Evolutionary conservation across 2,329 filamentous ascomycete species (phyloP).

Genomic region (Apiospora arundinis): DNA sequence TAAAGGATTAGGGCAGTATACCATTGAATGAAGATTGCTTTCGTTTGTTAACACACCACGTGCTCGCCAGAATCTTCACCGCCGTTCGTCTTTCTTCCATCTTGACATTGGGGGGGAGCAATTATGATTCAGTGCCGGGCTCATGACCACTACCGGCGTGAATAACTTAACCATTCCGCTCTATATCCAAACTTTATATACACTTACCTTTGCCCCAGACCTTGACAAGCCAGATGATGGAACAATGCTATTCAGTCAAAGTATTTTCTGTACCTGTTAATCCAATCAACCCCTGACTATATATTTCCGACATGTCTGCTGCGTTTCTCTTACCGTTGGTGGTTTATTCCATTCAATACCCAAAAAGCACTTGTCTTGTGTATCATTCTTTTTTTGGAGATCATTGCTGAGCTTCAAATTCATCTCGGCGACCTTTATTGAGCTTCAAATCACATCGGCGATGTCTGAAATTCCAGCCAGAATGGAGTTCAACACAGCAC

Average conservation of each 20-base stretch:
- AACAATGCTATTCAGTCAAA: background rate
- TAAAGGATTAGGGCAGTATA: conserved; percentile 40
- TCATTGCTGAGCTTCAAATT: no score
- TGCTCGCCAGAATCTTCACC: background rate
- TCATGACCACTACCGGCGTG: background rate
- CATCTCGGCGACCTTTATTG: background rate
- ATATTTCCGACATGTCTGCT: no score
- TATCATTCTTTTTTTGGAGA: no score
- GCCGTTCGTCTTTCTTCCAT: background rate
- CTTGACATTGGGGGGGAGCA: background rate
- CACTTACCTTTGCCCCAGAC: background rate
- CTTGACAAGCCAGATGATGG: background rate
- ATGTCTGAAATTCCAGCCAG: background rate
- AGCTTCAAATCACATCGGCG: background rate
- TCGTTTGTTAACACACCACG: background rate
- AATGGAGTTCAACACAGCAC: background rate
- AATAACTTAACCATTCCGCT: background rate
- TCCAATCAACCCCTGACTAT: no score
- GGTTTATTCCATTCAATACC: no score
- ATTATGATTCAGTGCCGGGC: background rate
- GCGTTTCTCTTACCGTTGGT: no score
- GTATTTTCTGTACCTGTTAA: background rate
- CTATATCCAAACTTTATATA: background rate
- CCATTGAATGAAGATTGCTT: conserved; percentile 31
- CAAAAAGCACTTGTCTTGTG: no score